Conservation (phyloP, 768 basidiomycete species). For the Boletus sp. region DNA sequence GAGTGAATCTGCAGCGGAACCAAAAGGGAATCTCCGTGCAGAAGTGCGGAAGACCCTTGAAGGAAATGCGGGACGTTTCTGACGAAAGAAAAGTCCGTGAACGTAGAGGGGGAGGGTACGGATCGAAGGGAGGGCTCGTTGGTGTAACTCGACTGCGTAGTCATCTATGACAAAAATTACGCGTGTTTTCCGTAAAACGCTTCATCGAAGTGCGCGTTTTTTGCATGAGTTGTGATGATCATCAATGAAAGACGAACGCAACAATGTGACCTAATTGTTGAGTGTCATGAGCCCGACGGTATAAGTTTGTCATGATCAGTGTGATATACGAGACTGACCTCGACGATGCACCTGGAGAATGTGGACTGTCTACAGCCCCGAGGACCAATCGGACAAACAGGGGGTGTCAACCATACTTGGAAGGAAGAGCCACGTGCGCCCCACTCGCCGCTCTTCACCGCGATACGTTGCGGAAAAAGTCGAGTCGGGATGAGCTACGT, state of each 20-base stretch:
- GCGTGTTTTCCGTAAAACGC: slow-evolving; percentile 15
- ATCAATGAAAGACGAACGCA: slow-evolving; percentile 10
- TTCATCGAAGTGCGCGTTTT: slow-evolving; percentile 16
- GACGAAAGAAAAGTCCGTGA: slow-evolving; percentile 1
- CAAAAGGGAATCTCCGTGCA: not conserved
- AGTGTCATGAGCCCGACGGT: not conserved
- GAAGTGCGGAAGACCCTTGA: not conserved
- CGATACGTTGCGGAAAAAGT: not conserved
- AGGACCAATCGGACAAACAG: not conserved
- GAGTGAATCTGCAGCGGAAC: slow-evolving; percentile 9
- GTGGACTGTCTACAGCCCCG: not conserved
- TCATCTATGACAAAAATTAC: slow-evolving; percentile 2
- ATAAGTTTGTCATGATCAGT: not conserved
- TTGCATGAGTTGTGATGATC: slow-evolving; percentile 13
- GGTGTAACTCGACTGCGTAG: not conserved
- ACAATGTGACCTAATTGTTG: not conserved
- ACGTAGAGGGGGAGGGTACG: not conserved
- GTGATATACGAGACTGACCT: not conserved
- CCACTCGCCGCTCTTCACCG: not conserved
- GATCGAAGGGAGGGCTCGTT: not conserved
- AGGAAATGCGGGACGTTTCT: not conserved
- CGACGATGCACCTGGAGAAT: not conserved
- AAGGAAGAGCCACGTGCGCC: not conserved
- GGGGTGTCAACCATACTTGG: not conserved
- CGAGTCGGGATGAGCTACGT: slow-evolving; percentile 43